Evolutionary conservation across 2,329 filamentous ascomycete species (phyloP).

Genomic region (Didymella exigua): DNA sequence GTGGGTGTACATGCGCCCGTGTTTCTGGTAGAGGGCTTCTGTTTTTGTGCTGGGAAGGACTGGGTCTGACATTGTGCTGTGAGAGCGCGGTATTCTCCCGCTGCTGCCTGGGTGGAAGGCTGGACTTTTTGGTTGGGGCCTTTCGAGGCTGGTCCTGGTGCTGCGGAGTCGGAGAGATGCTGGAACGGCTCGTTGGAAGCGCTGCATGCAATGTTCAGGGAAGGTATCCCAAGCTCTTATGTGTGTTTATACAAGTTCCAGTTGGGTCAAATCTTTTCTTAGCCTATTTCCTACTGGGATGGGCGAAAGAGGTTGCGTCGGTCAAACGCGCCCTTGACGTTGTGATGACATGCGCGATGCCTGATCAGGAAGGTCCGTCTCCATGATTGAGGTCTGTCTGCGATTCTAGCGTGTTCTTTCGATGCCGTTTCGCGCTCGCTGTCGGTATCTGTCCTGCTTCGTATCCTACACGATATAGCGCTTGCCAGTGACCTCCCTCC

Average conservation of each 20-base stretch:
- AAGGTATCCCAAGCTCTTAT: not conserved
- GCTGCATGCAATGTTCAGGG: not conserved
- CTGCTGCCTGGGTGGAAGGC: not conserved
- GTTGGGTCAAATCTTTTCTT: not conserved
- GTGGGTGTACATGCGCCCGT: constrained; percentile 51
- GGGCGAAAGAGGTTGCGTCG: not conserved
- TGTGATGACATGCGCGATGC: constrained; percentile 17
- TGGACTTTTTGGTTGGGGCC: too few species aligned
- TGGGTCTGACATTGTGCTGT: constrained; percentile 2
- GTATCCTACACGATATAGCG: too few species aligned
- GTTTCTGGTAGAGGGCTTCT: constrained; percentile 48
- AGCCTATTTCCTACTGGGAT: not conserved
- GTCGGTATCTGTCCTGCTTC: not conserved
- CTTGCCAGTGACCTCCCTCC: too few species aligned
- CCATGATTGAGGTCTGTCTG: not conserved
- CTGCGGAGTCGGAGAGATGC: not conserved
- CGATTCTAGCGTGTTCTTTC: not conserved
- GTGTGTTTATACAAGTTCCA: not conserved
- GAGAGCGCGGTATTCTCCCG: not conserved
- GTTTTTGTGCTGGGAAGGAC: constrained; percentile 23
- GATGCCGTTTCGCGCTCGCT: not conserved
- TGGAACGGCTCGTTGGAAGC: not conserved
- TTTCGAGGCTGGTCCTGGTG: not conserved
- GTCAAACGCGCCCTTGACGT: constrained; percentile 7
- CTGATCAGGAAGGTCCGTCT: constrained; percentile 17